A percentile compares a stretch with the other conserved stretches of the same genome.
Conservation (phyloP, 495 filamentous ascomycete genomes). For the Hypoxylon crocopeplum region DNA sequence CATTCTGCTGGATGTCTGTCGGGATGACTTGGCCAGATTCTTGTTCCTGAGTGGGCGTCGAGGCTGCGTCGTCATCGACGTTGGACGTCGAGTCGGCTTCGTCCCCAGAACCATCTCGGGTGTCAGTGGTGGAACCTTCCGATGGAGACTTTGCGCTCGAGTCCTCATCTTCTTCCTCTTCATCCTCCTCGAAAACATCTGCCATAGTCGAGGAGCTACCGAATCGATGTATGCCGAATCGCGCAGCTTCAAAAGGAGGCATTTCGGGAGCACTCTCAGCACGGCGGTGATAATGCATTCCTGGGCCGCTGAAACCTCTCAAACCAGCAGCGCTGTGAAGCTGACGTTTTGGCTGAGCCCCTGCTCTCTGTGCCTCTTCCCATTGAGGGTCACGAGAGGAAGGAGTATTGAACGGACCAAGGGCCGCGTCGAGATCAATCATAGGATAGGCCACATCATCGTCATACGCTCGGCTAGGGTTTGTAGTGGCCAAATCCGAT, state of each 20-base stretch:
- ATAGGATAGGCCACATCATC: constrained; percentile 73
- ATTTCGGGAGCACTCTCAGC: constrained; percentile 92
- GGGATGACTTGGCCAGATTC: constrained; percentile 11
- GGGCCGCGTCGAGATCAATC: constrained; percentile 94
- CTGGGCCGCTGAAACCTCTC: constrained; percentile 78
- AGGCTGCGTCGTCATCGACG: constrained; percentile 29
- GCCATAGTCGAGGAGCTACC: constrained; percentile 74
- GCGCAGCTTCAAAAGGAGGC: constrained; percentile 76
- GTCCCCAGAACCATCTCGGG: constrained; percentile 28
- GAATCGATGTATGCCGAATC: constrained; percentile 64
- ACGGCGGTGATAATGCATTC: constrained; percentile 89
- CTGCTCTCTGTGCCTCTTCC: constrained; percentile 63
- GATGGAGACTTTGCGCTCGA: constrained; percentile 35
- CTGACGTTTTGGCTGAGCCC: constrained; percentile 69
- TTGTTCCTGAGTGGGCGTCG: constrained; percentile 39
- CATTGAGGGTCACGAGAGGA: constrained; percentile 62
- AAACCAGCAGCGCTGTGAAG: constrained; percentile 87
- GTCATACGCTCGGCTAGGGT: constrained; percentile 40
- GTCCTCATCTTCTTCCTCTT: constrained; percentile 75
- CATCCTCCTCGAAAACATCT: constrained; percentile 96
- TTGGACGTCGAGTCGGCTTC: constrained; percentile 28
- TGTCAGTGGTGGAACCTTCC: constrained; percentile 33
- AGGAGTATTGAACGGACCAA: constrained; percentile 90
- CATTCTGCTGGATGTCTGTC: constrained; percentile 9
- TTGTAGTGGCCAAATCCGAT: constrained; percentile 10